Percentiles rank a stretch among this genome's conserved stretches.
Conservation (phyloP, 2,329 filamentous ascomycete species). For the Leptoxyphium fumago region DNA sequence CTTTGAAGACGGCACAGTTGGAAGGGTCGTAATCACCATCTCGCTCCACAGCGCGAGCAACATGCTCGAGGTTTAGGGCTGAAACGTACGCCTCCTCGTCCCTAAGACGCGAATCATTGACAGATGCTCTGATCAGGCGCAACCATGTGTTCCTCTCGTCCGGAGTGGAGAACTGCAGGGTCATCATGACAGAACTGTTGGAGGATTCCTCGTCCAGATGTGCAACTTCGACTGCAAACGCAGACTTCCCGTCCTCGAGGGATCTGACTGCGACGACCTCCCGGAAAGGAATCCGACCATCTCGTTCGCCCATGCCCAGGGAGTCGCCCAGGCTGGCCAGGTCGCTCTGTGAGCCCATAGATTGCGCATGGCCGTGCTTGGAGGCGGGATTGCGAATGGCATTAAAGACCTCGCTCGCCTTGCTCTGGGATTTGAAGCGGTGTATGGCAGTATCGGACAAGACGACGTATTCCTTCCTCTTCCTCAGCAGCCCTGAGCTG, state of each 20-base stretch:
- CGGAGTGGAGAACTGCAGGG: constrained; percentile 48
- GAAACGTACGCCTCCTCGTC: constrained; percentile 40
- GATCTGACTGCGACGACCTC: constrained; percentile 54
- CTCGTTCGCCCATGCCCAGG: constrained; percentile 37
- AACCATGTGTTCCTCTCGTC: constrained; percentile 54
- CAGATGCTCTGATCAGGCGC: constrained; percentile 44
- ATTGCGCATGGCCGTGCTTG: constrained; percentile 44
- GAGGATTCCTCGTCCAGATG: constrained; percentile 49
- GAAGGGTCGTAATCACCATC: constrained; percentile 54
- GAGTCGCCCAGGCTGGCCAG: constrained; percentile 37
- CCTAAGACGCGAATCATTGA: constrained; percentile 38
- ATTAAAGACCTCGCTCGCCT: constrained; percentile 49
- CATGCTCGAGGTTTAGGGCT: constrained; percentile 46
- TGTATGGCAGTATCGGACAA: constrained; percentile 54
- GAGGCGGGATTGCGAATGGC: constrained; percentile 20
- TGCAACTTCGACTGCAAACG: constrained; percentile 52
- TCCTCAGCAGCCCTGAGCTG: constrained; percentile 53
- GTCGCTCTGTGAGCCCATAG: constrained; percentile 47
- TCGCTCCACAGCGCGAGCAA: constrained; percentile 46
- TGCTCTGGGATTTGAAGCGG: constrained; percentile 52
- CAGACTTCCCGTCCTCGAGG: constrained; percentile 51
- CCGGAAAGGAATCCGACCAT: constrained; percentile 45
- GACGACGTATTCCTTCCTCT: constrained; percentile 58
- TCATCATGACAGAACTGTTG: constrained; percentile 45
- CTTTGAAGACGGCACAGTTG: constrained; percentile 54